Base-by-base conservation (phyloP, 768 basidiomycete genomes). In the Serpula lacrymans region DNA sequence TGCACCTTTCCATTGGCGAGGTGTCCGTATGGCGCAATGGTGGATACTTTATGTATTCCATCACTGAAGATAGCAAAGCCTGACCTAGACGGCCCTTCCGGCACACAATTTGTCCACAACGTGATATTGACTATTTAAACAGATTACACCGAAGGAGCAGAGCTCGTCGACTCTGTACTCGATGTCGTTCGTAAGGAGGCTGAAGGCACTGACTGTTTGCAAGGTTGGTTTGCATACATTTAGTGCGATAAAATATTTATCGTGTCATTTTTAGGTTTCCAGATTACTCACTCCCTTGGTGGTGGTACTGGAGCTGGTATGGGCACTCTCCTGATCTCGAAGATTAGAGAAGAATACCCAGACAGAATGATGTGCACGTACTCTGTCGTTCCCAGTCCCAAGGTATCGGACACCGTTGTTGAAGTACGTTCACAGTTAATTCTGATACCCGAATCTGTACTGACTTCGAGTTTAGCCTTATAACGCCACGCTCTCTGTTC, bases 301-400 rank as follows among this genome's bases (percentile, higher is more conserved):
- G 96, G 96, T 71, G 96, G 95, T 68, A 99, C 96, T 54, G 96
- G 96, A 72, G 91, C 96, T 53, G 96, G 96, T 71, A 98, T 99
- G 95, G 96, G 96, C 67, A 97, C 96, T 33, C 86, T 99, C 39
- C 70, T 99, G 51, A 96, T 99, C 64, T 97, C 94, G 52, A 99
- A 99, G 74, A 96, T 99, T 63, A 82, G 95, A 50, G 94, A 97
- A 66, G 95, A 99, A 63, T 99, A 90, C 69, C 96, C 95, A 51
- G 96, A 99, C 68, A 78, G 96, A 42, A 99, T 99, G 95, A 97
- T 98, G 95, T 92, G 90, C 65, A 98, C 96, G 46, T 99, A 95
- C 76, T 98, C 96, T 41, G 95, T 99, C 56, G 90, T 98, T 12
- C 95, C 95, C 22, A 86, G 83, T 67, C 93, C 95, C 42, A 95